Conservation (phyloP, 805 yeast species). For the Cyberlindnera euphorbiae region DNA sequence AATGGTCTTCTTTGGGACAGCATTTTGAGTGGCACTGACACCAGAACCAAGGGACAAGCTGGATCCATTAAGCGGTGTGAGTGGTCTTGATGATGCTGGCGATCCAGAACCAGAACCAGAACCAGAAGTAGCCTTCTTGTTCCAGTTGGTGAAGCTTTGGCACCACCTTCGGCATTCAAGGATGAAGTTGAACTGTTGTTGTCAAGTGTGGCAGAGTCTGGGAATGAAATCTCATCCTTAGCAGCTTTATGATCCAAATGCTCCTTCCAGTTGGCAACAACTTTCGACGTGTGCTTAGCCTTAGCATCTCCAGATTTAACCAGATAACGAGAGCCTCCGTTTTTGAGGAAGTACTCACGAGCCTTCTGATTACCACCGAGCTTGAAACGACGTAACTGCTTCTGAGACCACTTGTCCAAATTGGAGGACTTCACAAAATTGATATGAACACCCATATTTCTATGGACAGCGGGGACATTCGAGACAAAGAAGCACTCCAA, state of each 20-base stretch:
- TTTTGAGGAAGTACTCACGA: constrained; percentile 73
- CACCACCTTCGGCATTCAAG: constrained; percentile 35
- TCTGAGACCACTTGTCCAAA: constrained; percentile 91
- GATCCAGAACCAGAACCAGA: constrained; percentile 29
- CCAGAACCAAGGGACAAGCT: constrained; percentile 6
- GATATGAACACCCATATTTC: constrained; percentile 94
- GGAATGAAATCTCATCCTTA: constrained; percentile 64
- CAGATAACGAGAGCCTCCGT: constrained; percentile 77
- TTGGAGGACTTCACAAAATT: constrained; percentile 90
- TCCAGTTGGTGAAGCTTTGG: constrained; percentile 83
- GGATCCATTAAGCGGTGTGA: constrained; percentile 20
- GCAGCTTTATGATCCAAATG: constrained; percentile 67
- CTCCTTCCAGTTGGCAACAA: constrained; percentile 77
- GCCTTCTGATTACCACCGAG: constrained; percentile 91
- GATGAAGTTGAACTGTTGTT: constrained; percentile 31
- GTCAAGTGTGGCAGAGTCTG: constrained; percentile 62
- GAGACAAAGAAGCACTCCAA: constrained; percentile 86
- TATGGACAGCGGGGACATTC: constrained; percentile 95
- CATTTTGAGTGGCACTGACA: constrained; percentile 11
- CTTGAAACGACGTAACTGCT: constrained; percentile 86
- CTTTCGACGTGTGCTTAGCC: constrained; percentile 73
- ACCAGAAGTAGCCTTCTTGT: constrained; percentile 48
- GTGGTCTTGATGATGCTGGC: constrained; percentile 29
- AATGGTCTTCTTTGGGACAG: constrained; percentile 27
- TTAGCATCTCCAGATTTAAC: constrained; percentile 55